These are phyloP conservation scores for Onygenales sp. DNA, from an alignment of 2,329 filamentous ascomycete genomes.

Conservation along the genomic window DNA sequence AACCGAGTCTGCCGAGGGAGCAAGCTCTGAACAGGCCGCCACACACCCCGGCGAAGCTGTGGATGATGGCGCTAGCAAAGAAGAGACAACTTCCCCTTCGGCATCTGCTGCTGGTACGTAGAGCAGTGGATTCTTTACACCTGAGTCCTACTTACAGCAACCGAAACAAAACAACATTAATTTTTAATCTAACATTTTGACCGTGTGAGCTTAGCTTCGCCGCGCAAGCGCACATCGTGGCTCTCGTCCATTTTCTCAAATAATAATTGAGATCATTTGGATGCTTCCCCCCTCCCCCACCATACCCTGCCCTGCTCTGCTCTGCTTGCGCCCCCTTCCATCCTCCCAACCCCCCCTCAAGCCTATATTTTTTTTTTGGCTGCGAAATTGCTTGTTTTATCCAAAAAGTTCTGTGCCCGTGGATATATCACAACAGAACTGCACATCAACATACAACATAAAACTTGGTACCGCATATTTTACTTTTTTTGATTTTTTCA, in stretches of 20 bases:
- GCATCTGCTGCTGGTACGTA: conserved; percentile 12
- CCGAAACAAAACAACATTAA: background rate
- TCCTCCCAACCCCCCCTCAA: background rate
- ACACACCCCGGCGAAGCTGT: background rate
- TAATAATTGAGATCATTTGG: conserved; percentile 15
- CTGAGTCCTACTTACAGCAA: background rate
- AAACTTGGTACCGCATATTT: background rate
- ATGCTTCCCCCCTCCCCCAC: background rate
- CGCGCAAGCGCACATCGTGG: conserved; percentile 14
- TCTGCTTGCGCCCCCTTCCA: no score
- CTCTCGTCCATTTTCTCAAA: conserved; percentile 10
- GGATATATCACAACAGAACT: background rate
- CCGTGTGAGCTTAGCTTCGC: conserved; percentile 7
- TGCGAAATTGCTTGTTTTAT: background rate
- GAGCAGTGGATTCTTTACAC: background rate
- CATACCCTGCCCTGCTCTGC: no score
- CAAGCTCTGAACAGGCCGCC: background rate
- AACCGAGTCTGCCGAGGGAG: background rate
- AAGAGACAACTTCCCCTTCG: background rate
- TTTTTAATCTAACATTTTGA: background rate
- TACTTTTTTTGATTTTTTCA: background rate
- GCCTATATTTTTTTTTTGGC: background rate
- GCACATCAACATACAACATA: no score
- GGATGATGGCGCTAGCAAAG: background rate
- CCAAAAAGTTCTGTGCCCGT: background rate